A percentile compares a stretch with the other conserved stretches of the same genome.
These are phyloP conservation scores for Penicillium concentricum DNA, from an alignment of 2,329 filamentous ascomycete species.

Conservation along the genomic window DNA sequence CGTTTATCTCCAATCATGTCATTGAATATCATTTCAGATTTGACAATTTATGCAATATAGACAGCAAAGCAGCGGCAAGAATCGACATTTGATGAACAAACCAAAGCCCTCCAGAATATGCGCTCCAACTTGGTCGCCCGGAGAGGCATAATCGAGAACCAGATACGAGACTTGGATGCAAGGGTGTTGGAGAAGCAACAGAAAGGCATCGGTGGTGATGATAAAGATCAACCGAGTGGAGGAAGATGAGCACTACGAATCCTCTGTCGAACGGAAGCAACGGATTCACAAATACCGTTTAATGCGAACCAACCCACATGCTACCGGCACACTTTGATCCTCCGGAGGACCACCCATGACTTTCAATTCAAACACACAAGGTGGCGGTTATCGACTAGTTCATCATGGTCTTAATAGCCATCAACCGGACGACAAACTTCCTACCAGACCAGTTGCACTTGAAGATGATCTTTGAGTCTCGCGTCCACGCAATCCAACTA, in stretches of 20 bases:
- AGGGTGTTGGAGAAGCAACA: slow-evolving; percentile 42
- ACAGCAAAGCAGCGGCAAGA: slow-evolving; percentile 48
- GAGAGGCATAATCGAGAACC: slow-evolving; percentile 55
- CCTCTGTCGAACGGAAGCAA: background rate
- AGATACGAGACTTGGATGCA: slow-evolving; percentile 53
- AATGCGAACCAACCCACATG: background rate
- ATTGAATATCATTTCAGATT: background rate
- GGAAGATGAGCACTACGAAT: slow-evolving; percentile 5
- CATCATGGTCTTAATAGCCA: background rate
- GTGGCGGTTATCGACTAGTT: background rate
- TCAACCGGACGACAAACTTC: background rate
- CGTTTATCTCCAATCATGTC: background rate
- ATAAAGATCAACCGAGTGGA: slow-evolving; percentile 27
- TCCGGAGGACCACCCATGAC: background rate
- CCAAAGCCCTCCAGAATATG: slow-evolving; percentile 53
- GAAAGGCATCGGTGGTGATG: slow-evolving; percentile 31
- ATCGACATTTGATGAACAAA: slow-evolving; percentile 54
- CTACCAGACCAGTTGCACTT: background rate
- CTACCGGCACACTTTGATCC: background rate
- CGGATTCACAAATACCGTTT: background rate
- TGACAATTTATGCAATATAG: slow-evolving; percentile 29
- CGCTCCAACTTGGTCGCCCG: slow-evolving; percentile 52
- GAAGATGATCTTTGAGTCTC: background rate
- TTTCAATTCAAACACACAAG: background rate
- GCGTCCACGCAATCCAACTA: background rate